Base-by-base conservation (phyloP, 2,329 filamentous ascomycete species). In the Talaromyces piceae region DNA sequence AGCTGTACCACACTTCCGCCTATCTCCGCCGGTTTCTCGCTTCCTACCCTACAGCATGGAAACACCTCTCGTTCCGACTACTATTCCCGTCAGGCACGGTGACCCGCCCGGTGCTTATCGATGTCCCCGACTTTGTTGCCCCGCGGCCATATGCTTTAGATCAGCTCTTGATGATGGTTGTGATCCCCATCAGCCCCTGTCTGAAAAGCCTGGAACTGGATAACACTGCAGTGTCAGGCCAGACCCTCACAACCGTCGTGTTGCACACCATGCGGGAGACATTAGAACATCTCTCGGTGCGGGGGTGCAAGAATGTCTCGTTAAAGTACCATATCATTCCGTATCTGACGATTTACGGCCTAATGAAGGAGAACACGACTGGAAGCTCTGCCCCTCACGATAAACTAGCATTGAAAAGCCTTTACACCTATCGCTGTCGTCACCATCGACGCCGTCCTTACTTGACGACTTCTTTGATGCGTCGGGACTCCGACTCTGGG, bases 311-410 rank as follows among this genome's bases (percentile, higher is more conserved):
- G 65, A 81, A 83, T 61, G 80, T 83, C 31, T 82, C 79, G 11
- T 74, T 83, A 57, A 83, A 83, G 61, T 82, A 83, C 60, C 79
- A 83, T 59, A 78, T 83, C 54, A 77, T 82, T 49, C 80, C 80
- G 2, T 82, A 80, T 57, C 71, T 77, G 45, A 73, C 69, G 41
- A 70, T 76, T 68, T 73, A 72, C 51, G 71, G 69, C 4, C 58
- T 73, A 61, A 72, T 67, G 63, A 73, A 74, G 67, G 65, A 64
- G 51, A 68, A 66, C 45, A 70, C 64, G 27, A 62, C 61, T 31
- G 68, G 63, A 7, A 63, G 57, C 45, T 63, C 62, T 7, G 58
- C 61, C 5, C 54, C 59, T 18, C 67, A 62, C 27, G 67, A 71
- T 44, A 62, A 60, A 26, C 73, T 81, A 37, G 77, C 77, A 5